phyloP scores from a whole-genome alignment of 2,329 filamentous ascomycete species.

The Emmonsia crescens region DNA sequence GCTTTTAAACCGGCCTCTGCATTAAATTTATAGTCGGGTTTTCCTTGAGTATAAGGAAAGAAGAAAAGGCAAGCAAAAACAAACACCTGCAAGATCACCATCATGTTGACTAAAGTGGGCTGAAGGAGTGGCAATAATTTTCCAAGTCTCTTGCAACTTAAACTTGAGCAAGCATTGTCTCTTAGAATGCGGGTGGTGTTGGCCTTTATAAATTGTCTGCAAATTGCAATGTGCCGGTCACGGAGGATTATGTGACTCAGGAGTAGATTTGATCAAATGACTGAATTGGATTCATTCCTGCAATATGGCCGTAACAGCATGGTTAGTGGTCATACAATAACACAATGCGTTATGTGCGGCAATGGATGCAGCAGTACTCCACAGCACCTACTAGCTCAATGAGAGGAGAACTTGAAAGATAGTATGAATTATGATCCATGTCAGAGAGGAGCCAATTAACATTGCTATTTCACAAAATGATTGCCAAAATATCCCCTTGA shows the following conservation, averaged over 20 bases:
- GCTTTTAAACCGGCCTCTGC: slow-evolving; percentile 1
- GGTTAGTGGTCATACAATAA: neutral
- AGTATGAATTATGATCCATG: neutral
- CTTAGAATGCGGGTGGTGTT: neutral
- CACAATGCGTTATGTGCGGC: neutral
- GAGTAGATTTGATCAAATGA: neutral
- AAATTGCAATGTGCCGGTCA: neutral
- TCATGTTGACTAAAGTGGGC: neutral
- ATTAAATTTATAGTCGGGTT: neutral
- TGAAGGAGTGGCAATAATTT: neutral
- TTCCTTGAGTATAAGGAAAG: neutral
- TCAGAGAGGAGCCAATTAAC: neutral
- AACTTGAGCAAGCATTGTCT: neutral
- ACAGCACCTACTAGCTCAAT: neutral
- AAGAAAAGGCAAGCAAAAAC: neutral
- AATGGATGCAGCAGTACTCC: neutral
- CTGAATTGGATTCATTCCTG: neutral
- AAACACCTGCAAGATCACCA: neutral
- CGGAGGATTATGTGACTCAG: neutral
- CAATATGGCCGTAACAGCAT: neutral
- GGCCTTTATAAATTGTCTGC: neutral
- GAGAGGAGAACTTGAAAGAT: neutral
- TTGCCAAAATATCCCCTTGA: neutral
- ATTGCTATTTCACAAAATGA: neutral
- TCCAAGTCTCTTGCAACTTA: neutral